Percentiles rank a stretch among this genome's conserved stretches.
phyloP scores from a whole-genome alignment of 2,329 filamentous ascomycete species.

The Lizonia empirigonia region DNA sequence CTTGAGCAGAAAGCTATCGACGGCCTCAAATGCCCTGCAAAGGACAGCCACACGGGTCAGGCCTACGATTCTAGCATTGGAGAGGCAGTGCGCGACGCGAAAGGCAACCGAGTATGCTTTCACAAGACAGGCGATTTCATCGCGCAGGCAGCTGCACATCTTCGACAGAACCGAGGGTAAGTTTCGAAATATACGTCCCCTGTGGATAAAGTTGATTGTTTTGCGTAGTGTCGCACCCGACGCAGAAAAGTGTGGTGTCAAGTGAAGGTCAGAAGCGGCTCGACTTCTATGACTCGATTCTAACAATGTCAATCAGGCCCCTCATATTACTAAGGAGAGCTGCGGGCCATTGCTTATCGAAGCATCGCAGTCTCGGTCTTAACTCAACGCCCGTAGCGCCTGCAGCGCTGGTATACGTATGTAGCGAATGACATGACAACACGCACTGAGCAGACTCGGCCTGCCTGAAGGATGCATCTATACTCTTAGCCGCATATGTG shows the following conservation, averaged over 20 bases:
- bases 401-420: not conserved
- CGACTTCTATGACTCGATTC: not conserved
- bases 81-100: constrained; percentile 41
- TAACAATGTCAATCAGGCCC: not conserved
- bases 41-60: constrained; percentile 43
- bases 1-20: constrained; percentile 40
- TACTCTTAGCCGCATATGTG: not conserved
- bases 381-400: no score
- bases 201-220: not conserved
- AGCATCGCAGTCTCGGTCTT: no score
- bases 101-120: constrained; percentile 44
- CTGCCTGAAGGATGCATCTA: no score
- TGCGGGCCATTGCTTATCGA: no score
- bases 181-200: not conserved
- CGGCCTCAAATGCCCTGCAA: constrained; percentile 37
- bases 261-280: constrained; percentile 15
- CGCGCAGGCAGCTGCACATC: constrained; percentile 38
- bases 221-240: constrained; percentile 22
- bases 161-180: constrained; percentile 30
- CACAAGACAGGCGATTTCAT: constrained; percentile 46
- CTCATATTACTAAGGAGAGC: no score
- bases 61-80: constrained; percentile 41
- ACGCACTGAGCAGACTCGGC: not conserved
- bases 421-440: not conserved
- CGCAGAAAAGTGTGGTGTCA: constrained; percentile 26